Evolutionary conservation across 148 eudicot species (phyloP).

Genomic region (Suaeda aralocaspica): DNA sequence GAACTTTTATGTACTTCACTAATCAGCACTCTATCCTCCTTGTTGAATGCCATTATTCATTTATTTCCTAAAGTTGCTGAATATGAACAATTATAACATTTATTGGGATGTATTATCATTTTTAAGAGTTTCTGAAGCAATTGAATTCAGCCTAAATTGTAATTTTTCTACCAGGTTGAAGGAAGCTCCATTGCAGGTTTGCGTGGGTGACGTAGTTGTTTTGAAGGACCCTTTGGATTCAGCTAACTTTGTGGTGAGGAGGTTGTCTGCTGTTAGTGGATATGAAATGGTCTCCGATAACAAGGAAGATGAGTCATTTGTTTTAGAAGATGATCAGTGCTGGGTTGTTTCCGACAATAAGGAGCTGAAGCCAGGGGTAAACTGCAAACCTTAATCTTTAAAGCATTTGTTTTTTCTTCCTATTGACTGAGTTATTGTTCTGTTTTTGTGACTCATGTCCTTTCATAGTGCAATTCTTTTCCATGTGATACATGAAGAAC

Average conservation of each 20-base stretch:
- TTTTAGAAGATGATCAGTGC: constrained; percentile 25
- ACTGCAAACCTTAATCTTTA: constrained; percentile 5
- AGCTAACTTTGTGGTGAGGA: constrained; percentile 16
- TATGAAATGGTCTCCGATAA: constrained; percentile 23
- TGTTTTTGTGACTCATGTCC: not conserved
- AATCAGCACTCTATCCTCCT: not conserved
- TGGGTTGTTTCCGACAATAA: constrained; percentile 28
- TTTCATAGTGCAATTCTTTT: not conserved
- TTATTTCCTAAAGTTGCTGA: not conserved
- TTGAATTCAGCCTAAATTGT: constrained; percentile 1
- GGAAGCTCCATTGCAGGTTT: not conserved
- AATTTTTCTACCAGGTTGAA: not conserved
- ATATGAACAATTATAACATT: not conserved
- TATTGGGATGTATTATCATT: not conserved
- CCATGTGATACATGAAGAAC: not conserved
- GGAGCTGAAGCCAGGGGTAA: constrained; percentile 19
- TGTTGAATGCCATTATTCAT: not conserved
- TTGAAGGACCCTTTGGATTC: constrained; percentile 20
- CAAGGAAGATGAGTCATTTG: constrained; percentile 24
- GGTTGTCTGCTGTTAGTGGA: constrained; percentile 26
- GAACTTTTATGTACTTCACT: not conserved
- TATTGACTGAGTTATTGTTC: not conserved
- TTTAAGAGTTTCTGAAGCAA: not conserved
- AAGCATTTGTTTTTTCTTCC: not conserved
- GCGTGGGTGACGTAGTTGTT: constrained; percentile 26